Evolutionary conservation across 1,284 basidiomycete species (phyloP).

Genomic region (Volvariella volvacea): DNA sequence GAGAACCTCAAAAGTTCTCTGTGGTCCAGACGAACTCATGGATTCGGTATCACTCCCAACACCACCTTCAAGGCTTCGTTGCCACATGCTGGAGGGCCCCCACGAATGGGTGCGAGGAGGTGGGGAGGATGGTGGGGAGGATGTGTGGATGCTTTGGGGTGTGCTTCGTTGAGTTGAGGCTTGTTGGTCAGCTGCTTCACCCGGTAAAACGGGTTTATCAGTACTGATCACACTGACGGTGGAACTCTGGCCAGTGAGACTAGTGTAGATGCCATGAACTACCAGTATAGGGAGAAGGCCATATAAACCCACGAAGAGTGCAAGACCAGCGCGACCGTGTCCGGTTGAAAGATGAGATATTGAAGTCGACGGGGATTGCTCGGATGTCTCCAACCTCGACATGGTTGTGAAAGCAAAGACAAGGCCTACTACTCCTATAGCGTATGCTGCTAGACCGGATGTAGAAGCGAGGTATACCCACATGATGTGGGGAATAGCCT

Average conservation of each 20-base stretch:
- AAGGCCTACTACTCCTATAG: slow-evolving; percentile 54
- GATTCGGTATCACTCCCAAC: slow-evolving; percentile 46
- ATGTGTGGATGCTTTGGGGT: slow-evolving; percentile 29
- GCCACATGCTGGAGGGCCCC: slow-evolving; percentile 43
- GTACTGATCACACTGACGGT: slow-evolving; percentile 13
- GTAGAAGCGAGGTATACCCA: slow-evolving; percentile 31
- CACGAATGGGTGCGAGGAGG: slow-evolving; percentile 44
- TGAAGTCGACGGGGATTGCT: slow-evolving; percentile 18
- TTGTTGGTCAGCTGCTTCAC: slow-evolving; percentile 42
- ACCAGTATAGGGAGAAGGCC: slow-evolving; percentile 42
- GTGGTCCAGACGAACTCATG: slow-evolving; percentile 31
- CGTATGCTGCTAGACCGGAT: slow-evolving; percentile 46
- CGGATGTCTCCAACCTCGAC: slow-evolving; percentile 11
- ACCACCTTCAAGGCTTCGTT: slow-evolving; percentile 36
- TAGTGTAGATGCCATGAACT: slow-evolving; percentile 11
- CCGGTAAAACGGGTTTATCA: slow-evolving; percentile 29
- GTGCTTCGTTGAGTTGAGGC: slow-evolving; percentile 26
- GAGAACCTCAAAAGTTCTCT: slow-evolving; percentile 61
- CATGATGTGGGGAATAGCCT: slow-evolving; percentile 16
- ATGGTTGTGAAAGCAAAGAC: slow-evolving; percentile 56
- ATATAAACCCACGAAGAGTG: slow-evolving; percentile 56
- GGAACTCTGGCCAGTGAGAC: slow-evolving; percentile 10
- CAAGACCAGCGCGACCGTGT: slow-evolving; percentile 58
- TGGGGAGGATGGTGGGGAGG: slow-evolving; percentile 39
- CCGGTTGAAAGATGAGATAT: slow-evolving; percentile 40